Evolutionary conservation across 148 eudicot genomes (phyloP), one percentile per base, ranked within the genome.

Genomic region (Camellia lanceoleosa): DNA sequence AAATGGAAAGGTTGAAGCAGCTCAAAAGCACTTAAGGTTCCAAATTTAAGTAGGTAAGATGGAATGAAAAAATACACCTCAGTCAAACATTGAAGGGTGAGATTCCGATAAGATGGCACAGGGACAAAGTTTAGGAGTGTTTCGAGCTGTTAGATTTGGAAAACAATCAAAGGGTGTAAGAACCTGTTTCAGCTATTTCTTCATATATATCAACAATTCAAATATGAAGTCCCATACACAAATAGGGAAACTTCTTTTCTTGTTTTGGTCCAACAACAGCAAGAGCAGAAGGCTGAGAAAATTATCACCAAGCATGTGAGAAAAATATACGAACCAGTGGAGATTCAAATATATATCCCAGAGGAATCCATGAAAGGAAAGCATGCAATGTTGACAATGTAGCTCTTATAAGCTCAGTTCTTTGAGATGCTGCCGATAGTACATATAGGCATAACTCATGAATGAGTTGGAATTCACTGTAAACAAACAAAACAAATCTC

Each of bases 341-440:
- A 54, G 99, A 96, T 84, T 96, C 98, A 83, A 96, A 96, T 71
- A 96, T 96, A 85, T 96, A 96, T 74, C 99, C 99, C 85, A 96
- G 82, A 52, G 99, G 99, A 88, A 96, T 94, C 98, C 99, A 96
- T 9, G 99, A 96, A 65, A 96, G 92, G 77, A 96, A 96, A 16
- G 98, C 99, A 86, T 96, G 99, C 84, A 96, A 85, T 70, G 99
- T 96, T 18, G 97, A 87, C 74, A 96, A 85, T 12, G 99, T 96
- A 73, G 99, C 95, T 76, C 97, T 87, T 77, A 94, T 90, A 79
- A 96, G 89, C 86, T 96, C 99, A 47, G 95, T 85, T 85, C 95
- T 89, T 79, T 91, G 98, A 69, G 99, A 96, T 78, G 94, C 99
- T 5, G 98, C 99, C 12, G 98, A 94, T 80, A 96, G 87, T 51